These are phyloP conservation scores for Przewalskia tangutica DNA, from an alignment of 257 asterid species.

Conservation along the genomic window DNA sequence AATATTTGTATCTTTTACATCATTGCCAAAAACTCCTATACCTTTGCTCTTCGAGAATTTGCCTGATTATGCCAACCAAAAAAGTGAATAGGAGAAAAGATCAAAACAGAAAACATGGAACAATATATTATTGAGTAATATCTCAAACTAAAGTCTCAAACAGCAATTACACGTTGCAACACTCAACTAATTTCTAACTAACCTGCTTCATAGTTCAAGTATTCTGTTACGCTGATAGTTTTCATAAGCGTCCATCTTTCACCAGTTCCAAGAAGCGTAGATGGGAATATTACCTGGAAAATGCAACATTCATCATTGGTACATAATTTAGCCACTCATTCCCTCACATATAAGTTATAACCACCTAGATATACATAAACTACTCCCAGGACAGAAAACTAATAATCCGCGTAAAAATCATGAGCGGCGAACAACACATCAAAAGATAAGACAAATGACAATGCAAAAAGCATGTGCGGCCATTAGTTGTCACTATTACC, in stretches of 20 bases:
- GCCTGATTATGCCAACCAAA: conserved; percentile 30
- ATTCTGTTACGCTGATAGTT: conserved; percentile 93
- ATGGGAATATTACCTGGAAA: conserved; percentile 85
- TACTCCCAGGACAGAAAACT: neutral
- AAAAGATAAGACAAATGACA: neutral
- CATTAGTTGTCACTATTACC: neutral
- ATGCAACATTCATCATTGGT: neutral
- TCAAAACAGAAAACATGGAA: neutral
- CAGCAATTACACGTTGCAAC: neutral
- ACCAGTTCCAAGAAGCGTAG: conserved; percentile 92
- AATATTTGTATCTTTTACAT: conserved; percentile 72
- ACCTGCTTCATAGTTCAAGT: conserved; percentile 97
- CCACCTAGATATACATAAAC: neutral
- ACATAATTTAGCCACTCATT: neutral
- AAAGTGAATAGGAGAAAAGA: neutral
- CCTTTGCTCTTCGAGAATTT: conserved; percentile 95
- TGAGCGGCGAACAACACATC: neutral
- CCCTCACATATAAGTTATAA: neutral
- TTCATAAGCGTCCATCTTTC: conserved; percentile 96
- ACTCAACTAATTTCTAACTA: conserved; percentile 6
- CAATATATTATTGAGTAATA: neutral
- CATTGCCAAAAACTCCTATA: conserved; percentile 92
- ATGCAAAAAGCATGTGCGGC: neutral
- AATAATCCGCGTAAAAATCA: neutral
- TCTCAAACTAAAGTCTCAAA: neutral